A percentile compares a stretch with the other conserved stretches of the same genome.
phyloP scores from a whole-genome alignment of 805 yeast genomes.

The Cyberlindnera mrakii region DNA sequence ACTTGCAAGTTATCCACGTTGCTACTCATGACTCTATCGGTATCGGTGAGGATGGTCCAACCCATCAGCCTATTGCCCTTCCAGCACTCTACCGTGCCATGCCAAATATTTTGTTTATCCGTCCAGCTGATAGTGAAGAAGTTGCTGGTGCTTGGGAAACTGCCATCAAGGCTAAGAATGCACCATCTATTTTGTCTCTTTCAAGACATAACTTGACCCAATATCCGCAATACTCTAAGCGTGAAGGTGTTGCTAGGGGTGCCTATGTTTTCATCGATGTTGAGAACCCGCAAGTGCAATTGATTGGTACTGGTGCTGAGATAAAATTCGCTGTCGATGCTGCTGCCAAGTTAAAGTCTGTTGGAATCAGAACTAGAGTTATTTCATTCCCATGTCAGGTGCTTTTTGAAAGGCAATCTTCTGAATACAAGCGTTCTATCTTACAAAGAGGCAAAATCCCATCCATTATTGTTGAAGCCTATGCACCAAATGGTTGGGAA shows the following conservation, averaged over 20 bases:
- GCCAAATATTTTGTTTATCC: constrained; percentile 79
- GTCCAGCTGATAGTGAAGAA: constrained; percentile 91
- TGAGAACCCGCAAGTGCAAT: constrained; percentile 60
- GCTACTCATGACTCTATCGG: constrained; percentile 89
- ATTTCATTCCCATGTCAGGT: constrained; percentile 90
- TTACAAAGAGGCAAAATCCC: constrained; percentile 88
- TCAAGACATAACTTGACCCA: constrained; percentile 88
- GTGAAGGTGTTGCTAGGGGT: constrained; percentile 88
- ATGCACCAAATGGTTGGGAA: constrained; percentile 87
- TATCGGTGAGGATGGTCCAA: constrained; percentile 89
- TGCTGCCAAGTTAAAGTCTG: constrained; percentile 56
- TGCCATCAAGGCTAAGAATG: constrained; percentile 52
- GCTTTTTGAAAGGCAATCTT: constrained; percentile 78
- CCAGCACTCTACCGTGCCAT: constrained; percentile 78
- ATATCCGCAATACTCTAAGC: constrained; percentile 78
- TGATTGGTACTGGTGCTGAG: constrained; percentile 93
- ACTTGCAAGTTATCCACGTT: constrained; percentile 78
- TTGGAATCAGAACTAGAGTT: constrained; percentile 69
- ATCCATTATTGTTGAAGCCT: constrained; percentile 86
- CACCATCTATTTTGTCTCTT: constrained; percentile 71
- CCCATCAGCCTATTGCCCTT: constrained; percentile 87
- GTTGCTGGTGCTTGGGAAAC: constrained; percentile 72
- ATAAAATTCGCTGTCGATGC: constrained; percentile 74
- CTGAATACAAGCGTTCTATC: constrained; percentile 73
- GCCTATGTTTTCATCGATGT: constrained; percentile 72